A percentile compares a stretch with the other conserved stretches of the same genome.
Evolutionary conservation across 352 stramenopile genomes (phyloP).

Genomic region (Pythium pyrilobum): DNA sequence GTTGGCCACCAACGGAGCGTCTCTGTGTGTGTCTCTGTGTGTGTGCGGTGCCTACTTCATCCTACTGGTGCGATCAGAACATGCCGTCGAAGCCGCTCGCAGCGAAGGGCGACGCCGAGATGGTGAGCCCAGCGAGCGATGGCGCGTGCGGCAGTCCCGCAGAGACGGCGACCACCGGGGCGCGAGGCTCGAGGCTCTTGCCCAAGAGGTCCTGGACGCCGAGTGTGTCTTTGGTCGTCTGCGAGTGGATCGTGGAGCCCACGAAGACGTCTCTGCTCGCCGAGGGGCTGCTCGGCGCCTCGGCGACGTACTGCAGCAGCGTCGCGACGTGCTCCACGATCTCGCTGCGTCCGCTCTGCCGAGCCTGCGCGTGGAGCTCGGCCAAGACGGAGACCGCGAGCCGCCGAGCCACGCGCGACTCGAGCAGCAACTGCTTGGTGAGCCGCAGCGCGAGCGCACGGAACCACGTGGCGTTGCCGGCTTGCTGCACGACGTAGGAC

Average conservation of each 20-base stretch:
- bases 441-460: constrained; percentile 35
- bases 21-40: not conserved
- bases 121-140: not conserved
- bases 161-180: not conserved
- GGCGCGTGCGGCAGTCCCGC: not conserved
- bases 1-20: not conserved
- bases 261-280: constrained; percentile 13
- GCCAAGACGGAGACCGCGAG: constrained; percentile 34
- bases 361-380: constrained; percentile 32
- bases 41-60: not conserved
- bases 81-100: constrained; percentile 20
- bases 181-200: constrained; percentile 11
- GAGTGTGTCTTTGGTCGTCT: constrained; percentile 25
- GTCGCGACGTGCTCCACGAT: constrained; percentile 33
- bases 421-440: constrained; percentile 53
- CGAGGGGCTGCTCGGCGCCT: not conserved
- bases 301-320: constrained; percentile 33
- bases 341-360: constrained; percentile 12
- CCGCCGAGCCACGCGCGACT: constrained; percentile 37
- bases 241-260: constrained; percentile 28
- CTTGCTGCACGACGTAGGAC: constrained; percentile 22
- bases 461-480: constrained; percentile 23
- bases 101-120: constrained; percentile 1
- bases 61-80: constrained; percentile 8
- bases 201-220: constrained; percentile 31